phyloP scores from a whole-genome alignment of 1,284 basidiomycete genomes.

The Ganoderma resinaceum region DNA sequence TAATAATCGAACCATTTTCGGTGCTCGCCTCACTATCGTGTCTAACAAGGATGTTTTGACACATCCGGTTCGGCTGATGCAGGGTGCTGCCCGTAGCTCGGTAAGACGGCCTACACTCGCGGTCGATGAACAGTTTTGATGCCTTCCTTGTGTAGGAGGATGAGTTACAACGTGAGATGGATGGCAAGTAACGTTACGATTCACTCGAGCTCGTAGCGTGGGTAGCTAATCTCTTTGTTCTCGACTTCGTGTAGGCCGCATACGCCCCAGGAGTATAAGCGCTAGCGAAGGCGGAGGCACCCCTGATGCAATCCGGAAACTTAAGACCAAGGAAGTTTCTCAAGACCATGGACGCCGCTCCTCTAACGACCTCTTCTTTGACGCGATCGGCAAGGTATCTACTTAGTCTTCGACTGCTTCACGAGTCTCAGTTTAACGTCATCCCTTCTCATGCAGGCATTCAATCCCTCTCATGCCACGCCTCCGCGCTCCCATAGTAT shows the following conservation, averaged over 20 bases:
- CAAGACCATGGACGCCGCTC: slow-evolving; percentile 33
- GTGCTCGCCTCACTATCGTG: slow-evolving; percentile 39
- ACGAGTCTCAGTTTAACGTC: slow-evolving; percentile 15
- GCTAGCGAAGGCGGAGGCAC: slow-evolving; percentile 37
- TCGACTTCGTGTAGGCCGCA: slow-evolving; percentile 25
- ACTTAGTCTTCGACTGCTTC: slow-evolving; percentile 13
- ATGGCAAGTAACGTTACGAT: slow-evolving; percentile 23
- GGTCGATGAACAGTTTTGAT: slow-evolving; percentile 20
- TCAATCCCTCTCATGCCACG: slow-evolving; percentile 29
- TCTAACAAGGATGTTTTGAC: slow-evolving; percentile 30
- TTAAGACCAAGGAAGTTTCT: slow-evolving; percentile 39
- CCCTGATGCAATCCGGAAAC: slow-evolving; percentile 31
- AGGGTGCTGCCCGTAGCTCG: slow-evolving; percentile 13
- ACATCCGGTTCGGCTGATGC: slow-evolving; percentile 21
- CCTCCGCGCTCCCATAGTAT: slow-evolving; percentile 34
- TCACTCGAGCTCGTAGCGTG: neutral
- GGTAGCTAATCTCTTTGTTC: slow-evolving; percentile 14
- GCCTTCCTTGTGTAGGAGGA: slow-evolving; percentile 16
- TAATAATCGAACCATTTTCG: slow-evolving; percentile 42
- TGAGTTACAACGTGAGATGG: slow-evolving; percentile 18
- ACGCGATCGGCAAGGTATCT: slow-evolving; percentile 36
- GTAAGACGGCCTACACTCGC: slow-evolving; percentile 14
- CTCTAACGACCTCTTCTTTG: slow-evolving; percentile 38
- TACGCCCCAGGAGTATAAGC: slow-evolving; percentile 38
- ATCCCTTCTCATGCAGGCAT: slow-evolving; percentile 15